Evolutionary conservation across 495 filamentous ascomycete genomes (phyloP).

Genomic region (Hypoxylon subgilvum): DNA sequence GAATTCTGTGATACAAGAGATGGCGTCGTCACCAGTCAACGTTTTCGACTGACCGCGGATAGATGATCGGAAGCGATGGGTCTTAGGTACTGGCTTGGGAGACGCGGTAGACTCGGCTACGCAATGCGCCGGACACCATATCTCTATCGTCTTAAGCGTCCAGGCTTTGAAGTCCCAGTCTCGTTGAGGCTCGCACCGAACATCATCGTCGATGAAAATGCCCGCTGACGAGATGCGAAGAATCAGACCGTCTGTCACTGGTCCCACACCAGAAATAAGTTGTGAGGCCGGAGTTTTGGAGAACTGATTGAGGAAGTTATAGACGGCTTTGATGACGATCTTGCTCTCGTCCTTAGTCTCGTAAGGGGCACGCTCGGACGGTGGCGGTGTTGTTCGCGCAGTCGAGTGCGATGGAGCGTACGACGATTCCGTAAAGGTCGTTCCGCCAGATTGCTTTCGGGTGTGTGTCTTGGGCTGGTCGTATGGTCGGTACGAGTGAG

Average conservation of each 20-base stretch:
- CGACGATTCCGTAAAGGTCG: slow-evolving; percentile 80
- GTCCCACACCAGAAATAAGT: slow-evolving; percentile 71
- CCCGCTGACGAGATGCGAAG: slow-evolving; percentile 86
- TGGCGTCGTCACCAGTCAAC: slow-evolving; percentile 65
- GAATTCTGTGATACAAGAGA: slow-evolving; percentile 63
- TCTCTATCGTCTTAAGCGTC: slow-evolving; percentile 90
- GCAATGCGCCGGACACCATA: slow-evolving; percentile 73
- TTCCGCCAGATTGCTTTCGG: slow-evolving; percentile 64
- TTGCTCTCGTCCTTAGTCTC: slow-evolving; percentile 89
- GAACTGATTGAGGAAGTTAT: slow-evolving; percentile 83
- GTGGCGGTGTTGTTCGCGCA: slow-evolving; percentile 83
- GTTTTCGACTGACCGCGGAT: slow-evolving; percentile 51
- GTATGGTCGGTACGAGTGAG: slow-evolving; percentile 83
- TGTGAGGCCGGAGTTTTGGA: slow-evolving; percentile 80
- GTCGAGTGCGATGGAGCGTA: slow-evolving; percentile 83
- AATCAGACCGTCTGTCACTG: slow-evolving; percentile 81
- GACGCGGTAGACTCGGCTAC: slow-evolving; percentile 36
- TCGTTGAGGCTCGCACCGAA: slow-evolving; percentile 81
- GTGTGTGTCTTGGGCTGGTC: slow-evolving; percentile 67
- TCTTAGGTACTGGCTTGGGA: slow-evolving; percentile 50
- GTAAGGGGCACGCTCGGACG: slow-evolving; percentile 75
- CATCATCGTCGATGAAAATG: slow-evolving; percentile 94
- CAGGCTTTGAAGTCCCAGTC: slow-evolving; percentile 99
- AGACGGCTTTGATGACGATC: slow-evolving; percentile 91
- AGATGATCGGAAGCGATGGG: slow-evolving; percentile 35